Conservation (phyloP, 2,329 filamentous ascomycete genomes). For the Pezizomycotina sp. region DNA sequence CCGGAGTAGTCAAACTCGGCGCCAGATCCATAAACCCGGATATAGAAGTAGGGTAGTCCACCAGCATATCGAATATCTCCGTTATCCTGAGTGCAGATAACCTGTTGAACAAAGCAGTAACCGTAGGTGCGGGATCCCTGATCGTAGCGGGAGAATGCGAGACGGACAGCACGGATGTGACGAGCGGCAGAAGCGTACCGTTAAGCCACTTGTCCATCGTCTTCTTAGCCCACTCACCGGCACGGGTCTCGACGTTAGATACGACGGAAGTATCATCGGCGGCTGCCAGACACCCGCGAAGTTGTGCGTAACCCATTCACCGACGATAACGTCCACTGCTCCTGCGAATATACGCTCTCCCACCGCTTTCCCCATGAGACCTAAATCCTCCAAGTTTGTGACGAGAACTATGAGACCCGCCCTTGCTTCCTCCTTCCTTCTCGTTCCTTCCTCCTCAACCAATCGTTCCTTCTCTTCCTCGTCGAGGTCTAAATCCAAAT, state of each 20-base stretch:
- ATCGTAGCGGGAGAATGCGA: conserved; percentile 12
- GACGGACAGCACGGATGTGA: conserved; percentile 15
- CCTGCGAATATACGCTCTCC: conserved; percentile 16
- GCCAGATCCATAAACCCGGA: conserved; percentile 50
- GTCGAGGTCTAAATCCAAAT: conserved; percentile 17
- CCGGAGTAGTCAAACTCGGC: conserved; percentile 26
- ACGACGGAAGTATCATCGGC: conserved; percentile 16
- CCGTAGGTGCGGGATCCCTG: conserved; percentile 8
- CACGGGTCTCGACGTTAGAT: too few relatives aligned
- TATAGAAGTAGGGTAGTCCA: conserved; percentile 54
- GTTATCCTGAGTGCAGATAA: conserved; percentile 52
- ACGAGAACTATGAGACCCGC: conserved; percentile 12
- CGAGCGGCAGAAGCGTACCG: conserved; percentile 12
- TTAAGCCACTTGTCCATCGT: conserved; percentile 18
- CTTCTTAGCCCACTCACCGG: too few relatives aligned
- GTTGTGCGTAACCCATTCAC: conserved; percentile 15
- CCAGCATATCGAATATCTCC: conserved; percentile 64
- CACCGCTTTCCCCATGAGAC: conserved; percentile 17
- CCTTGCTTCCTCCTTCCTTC: conserved; percentile 12
- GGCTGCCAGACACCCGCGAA: conserved; percentile 16
- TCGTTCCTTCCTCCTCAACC: conserved; percentile 15
- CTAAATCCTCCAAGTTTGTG: conserved; percentile 14
- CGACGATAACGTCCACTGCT: conserved; percentile 13
- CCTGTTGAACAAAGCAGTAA: conserved; percentile 28
- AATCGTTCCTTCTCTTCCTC: conserved; percentile 18